These are phyloP conservation scores for Colletotrichum viniferum DNA, from an alignment of 2,329 filamentous ascomycete genomes.

Conservation along the genomic window DNA sequence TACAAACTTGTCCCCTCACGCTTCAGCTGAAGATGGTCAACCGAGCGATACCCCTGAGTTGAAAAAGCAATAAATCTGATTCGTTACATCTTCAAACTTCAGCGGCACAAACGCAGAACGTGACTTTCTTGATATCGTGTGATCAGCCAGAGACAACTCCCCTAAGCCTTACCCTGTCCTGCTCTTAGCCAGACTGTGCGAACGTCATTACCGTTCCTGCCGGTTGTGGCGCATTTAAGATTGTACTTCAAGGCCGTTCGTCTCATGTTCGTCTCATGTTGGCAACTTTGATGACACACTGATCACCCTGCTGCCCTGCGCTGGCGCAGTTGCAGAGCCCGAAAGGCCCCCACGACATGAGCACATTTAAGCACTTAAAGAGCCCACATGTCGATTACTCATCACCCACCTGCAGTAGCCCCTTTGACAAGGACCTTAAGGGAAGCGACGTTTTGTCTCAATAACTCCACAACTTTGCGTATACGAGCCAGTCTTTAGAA, in stretches of 20 bases:
- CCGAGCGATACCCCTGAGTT: not conserved
- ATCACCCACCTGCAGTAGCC: not conserved
- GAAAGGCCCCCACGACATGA: not conserved
- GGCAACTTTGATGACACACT: not conserved
- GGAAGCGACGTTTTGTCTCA: not conserved
- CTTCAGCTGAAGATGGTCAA: not conserved
- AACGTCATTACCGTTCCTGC: not conserved
- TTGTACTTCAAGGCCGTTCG: not conserved
- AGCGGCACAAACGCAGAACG: rapidly evolving
- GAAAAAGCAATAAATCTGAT: not conserved
- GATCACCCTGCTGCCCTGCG: not conserved
- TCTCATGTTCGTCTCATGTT: not conserved
- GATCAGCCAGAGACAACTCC: rapidly evolving
- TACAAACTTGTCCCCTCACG: not conserved
- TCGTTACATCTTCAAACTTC: not conserved
- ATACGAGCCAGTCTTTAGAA: not conserved
- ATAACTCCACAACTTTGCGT: not conserved
- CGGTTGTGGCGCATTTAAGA: not conserved
- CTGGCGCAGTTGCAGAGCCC: not conserved
- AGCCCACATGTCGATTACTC: not conserved
- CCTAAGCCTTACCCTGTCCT: rapidly evolving
- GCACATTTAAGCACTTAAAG: not conserved
- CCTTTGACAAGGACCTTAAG: not conserved
- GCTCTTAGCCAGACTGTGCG: not conserved
- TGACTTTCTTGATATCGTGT: not conserved